A percentile compares a stretch with the other conserved stretches of the same genome.
Evolutionary conservation across 2,329 filamentous ascomycete genomes (phyloP).

Genomic region (Chrysoporthe cubensis): DNA sequence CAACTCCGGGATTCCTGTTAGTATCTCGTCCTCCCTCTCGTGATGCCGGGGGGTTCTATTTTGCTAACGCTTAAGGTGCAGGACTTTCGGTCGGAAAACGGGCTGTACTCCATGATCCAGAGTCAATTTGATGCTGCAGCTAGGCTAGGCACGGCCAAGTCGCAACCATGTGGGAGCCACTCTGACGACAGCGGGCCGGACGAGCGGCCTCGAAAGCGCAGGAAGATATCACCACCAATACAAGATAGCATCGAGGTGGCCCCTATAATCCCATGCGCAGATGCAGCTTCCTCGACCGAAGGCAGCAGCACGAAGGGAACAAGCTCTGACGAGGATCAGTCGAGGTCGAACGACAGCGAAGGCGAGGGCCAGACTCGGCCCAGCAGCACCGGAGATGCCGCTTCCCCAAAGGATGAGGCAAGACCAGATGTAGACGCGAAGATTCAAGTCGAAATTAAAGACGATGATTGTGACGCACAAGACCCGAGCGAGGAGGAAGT

Average conservation of each 20-base stretch:
- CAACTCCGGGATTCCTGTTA: slow-evolving; percentile 74
- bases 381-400: not conserved
- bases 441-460: too few species aligned
- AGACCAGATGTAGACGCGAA: not conserved
- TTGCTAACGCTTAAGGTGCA: slow-evolving; percentile 38
- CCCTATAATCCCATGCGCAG: not conserved
- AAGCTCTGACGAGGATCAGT: not conserved
- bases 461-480: not conserved
- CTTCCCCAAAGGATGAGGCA: not conserved
- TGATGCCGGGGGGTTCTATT: not conserved
- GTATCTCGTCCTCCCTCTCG: slow-evolving; percentile 32
- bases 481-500: slow-evolving; percentile 20
- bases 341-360: not conserved
- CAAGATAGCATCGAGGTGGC: slow-evolving; percentile 27
- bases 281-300: not conserved
- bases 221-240: slow-evolving; percentile 20
- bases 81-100: slow-evolving; percentile 75
- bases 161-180: slow-evolving; percentile 39
- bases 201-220: slow-evolving; percentile 34
- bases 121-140: slow-evolving; percentile 64
- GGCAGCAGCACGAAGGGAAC: slow-evolving; percentile 10
- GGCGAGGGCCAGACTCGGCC: not conserved
- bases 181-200: slow-evolving; percentile 34
- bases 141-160: slow-evolving; percentile 36
- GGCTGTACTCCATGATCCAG: slow-evolving; percentile 73